These are phyloP conservation scores for Lecanicillium sp. DNA, from an alignment of 2,329 filamentous ascomycete genomes.

Conservation along the genomic window DNA sequence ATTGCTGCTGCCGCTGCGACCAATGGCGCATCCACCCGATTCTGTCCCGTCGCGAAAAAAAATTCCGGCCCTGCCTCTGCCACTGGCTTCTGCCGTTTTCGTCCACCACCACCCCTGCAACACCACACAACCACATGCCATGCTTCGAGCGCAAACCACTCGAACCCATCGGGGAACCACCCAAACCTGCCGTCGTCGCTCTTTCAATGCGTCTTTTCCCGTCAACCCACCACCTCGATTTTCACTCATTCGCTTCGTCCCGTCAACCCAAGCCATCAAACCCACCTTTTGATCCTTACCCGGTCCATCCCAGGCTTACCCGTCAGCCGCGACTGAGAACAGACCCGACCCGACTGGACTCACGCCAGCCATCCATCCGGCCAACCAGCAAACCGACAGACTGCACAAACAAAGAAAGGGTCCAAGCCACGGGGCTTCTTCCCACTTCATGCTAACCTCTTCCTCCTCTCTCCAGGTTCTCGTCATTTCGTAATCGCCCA, in stretches of 20 bases:
- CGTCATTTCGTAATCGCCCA: constrained; percentile 36
- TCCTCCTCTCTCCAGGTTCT: constrained; percentile 30
- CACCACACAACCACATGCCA: too few species aligned
- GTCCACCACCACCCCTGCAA: background rate
- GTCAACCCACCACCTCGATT: background rate
- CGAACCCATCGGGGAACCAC: background rate
- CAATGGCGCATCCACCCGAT: constrained; percentile 6
- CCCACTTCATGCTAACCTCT: constrained; percentile 18
- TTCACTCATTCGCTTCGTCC: background rate
- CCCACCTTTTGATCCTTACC: background rate
- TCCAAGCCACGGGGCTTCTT: background rate
- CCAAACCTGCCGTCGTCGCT: too few species aligned
- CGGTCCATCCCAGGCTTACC: constrained; percentile 1
- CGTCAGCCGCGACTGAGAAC: constrained; percentile 8
- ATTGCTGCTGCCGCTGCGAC: background rate
- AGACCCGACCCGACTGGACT: background rate
- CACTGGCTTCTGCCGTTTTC: background rate
- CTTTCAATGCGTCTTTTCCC: too few species aligned
- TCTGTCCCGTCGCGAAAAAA: constrained; percentile 8
- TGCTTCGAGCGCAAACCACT: background rate
- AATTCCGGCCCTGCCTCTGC: too few species aligned
- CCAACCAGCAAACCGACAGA: constrained; percentile 9
- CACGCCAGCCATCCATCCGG: too few species aligned
- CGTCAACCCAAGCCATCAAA: too few species aligned
- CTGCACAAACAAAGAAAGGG: constrained; percentile 7